Evolutionary conservation across 768 basidiomycete genomes (phyloP).

Genomic region (Suillus ampliporus): DNA sequence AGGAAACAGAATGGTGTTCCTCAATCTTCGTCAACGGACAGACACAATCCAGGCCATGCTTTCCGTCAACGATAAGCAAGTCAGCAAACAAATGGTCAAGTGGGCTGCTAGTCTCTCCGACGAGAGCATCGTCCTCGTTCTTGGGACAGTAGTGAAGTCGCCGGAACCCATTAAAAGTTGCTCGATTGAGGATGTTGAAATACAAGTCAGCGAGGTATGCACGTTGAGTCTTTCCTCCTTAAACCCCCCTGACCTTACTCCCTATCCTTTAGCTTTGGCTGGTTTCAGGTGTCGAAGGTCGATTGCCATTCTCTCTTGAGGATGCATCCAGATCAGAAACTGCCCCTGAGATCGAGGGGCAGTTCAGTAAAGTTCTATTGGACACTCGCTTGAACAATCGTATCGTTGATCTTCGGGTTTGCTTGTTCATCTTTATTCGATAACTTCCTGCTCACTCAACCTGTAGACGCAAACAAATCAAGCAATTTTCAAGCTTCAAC

Average conservation of each 20-base stretch:
- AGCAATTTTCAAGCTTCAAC: slow-evolving; percentile 91
- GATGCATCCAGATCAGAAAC: slow-evolving; percentile 88
- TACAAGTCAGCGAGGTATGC: slow-evolving; percentile 80
- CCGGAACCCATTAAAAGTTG: slow-evolving; percentile 92
- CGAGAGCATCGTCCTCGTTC: slow-evolving; percentile 92
- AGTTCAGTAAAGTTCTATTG: slow-evolving; percentile 82
- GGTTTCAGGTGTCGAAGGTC: slow-evolving; percentile 76
- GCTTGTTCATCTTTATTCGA: slow-evolving; percentile 29
- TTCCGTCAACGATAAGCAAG: slow-evolving; percentile 67
- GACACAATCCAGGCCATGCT: slow-evolving; percentile 89
- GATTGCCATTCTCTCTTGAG: slow-evolving; percentile 90
- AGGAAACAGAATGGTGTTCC: slow-evolving; percentile 95
- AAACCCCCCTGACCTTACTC: not conserved
- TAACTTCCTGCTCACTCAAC: slow-evolving; percentile 15
- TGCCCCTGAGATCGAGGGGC: slow-evolving; percentile 64
- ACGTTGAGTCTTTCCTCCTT: not conserved
- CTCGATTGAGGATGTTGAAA: slow-evolving; percentile 84
- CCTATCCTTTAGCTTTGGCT: slow-evolving; percentile 67
- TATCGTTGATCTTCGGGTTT: slow-evolving; percentile 88
- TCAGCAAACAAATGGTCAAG: slow-evolving; percentile 98
- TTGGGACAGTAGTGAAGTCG: slow-evolving; percentile 80
- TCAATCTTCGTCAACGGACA: slow-evolving; percentile 87
- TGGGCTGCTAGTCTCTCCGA: slow-evolving; percentile 79
- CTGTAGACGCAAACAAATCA: slow-evolving; percentile 91
- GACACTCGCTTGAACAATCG: slow-evolving; percentile 96